phyloP scores from a whole-genome alignment of 73 alveolate species.

The Diophrys sp. region DNA sequence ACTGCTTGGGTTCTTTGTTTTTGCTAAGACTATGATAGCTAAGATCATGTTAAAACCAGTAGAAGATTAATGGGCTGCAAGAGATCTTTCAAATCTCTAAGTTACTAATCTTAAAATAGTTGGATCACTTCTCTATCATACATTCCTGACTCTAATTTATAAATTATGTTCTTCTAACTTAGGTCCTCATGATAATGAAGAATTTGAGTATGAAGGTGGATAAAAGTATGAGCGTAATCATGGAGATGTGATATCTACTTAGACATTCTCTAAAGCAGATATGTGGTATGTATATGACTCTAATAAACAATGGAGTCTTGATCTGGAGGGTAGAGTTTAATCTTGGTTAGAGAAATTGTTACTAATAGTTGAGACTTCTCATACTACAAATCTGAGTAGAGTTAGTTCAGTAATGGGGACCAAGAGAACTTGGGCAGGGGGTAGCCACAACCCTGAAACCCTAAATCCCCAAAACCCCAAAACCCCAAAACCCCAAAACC shows the following conservation, averaged over 20 bases:
- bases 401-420: too few relatives aligned
- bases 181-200: not conserved
- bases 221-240: not conserved
- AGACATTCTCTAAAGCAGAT: not conserved
- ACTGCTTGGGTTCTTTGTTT: not conserved
- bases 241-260: not conserved
- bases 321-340: not conserved
- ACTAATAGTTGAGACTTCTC: not conserved
- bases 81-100: not conserved
- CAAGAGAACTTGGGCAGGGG: too few relatives aligned
- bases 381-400: too few relatives aligned
- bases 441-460: too few relatives aligned
- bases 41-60: not conserved
- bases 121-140: not conserved
- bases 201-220: not conserved
- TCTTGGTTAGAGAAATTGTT: not conserved
- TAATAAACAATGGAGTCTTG: not conserved
- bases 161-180: not conserved
- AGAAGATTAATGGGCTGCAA: not conserved
- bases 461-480: too few relatives aligned
- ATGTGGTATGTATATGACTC: not conserved
- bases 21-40: not conserved
- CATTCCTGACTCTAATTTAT: not conserved
- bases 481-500: too few relatives aligned
- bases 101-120: not conserved